Percentiles rank a stretch among this genome's conserved stretches.
Conservation (phyloP, 495 filamentous ascomycete species). For the Immersiella caudata region DNA sequence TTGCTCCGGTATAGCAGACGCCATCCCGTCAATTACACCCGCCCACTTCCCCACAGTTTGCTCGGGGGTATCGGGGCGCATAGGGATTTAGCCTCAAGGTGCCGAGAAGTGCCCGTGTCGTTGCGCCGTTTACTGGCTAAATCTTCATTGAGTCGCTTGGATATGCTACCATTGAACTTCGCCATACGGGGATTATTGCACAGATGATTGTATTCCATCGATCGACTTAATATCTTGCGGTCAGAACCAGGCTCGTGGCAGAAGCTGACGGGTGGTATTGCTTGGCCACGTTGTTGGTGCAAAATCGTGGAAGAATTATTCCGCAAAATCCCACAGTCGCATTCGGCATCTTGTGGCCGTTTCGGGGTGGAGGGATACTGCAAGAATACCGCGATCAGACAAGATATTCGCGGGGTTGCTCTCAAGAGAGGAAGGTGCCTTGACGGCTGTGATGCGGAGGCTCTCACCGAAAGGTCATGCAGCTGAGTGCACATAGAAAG, state of each 20-base stretch:
- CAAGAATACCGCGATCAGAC: neutral
- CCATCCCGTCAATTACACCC: neutral
- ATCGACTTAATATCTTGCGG: neutral
- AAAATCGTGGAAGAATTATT: neutral
- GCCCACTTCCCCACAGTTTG: conserved; percentile 19
- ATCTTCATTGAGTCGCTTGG: conserved; percentile 17
- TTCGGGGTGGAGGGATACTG: neutral
- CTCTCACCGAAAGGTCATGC: neutral
- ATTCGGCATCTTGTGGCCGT: neutral
- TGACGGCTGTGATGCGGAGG: neutral
- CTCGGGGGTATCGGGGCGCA: conserved; percentile 12
- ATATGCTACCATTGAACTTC: neutral
- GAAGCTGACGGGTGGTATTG: neutral
- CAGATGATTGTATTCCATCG: neutral
- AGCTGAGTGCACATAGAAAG: neutral
- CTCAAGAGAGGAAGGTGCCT: neutral
- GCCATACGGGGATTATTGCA: neutral
- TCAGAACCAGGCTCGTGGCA: neutral
- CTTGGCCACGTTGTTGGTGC: neutral
- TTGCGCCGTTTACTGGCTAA: conserved; percentile 9
- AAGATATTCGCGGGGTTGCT: neutral
- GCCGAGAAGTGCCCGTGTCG: neutral
- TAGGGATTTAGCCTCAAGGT: conserved; percentile 16
- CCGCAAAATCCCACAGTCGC: neutral
- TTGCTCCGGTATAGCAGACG: neutral